Evolutionary conservation across 129 eudicot genomes (phyloP).

Genomic region (Glebionis coronaria): DNA sequence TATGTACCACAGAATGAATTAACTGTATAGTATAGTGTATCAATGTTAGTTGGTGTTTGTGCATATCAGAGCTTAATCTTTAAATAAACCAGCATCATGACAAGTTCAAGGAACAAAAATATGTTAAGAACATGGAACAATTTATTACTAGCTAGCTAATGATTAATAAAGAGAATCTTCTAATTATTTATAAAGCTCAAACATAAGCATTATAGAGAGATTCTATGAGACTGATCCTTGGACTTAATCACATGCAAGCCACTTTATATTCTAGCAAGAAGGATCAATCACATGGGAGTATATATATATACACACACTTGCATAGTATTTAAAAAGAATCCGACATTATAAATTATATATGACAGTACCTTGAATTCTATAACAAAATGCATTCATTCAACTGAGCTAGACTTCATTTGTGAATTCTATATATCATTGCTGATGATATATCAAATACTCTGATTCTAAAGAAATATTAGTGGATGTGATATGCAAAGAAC

Average conservation of each 20-base stretch:
- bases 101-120: slow-evolving; percentile 11
- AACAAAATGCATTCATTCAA: too few relatives aligned
- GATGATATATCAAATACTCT: too few relatives aligned
- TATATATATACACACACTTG: too few relatives aligned
- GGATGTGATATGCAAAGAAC: too few relatives aligned
- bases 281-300: slow-evolving; percentile 21
- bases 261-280: slow-evolving; percentile 1
- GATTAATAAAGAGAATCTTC: background rate
- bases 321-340: too few relatives aligned
- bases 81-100: background rate
- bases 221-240: slow-evolving; percentile 7
- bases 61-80: slow-evolving; percentile 15
- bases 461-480: too few relatives aligned
- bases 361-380: too few relatives aligned
- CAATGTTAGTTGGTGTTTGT: slow-evolving; percentile 22
- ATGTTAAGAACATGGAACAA: slow-evolving; percentile 18
- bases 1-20: too few relatives aligned
- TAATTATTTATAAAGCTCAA: slow-evolving; percentile 21
- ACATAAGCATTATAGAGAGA: slow-evolving; percentile 21
- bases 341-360: too few relatives aligned
- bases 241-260: slow-evolving; percentile 31
- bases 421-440: too few relatives aligned
- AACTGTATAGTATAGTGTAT: background rate
- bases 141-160: background rate
- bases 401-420: too few relatives aligned